phyloP scores from a whole-genome alignment of 495 filamentous ascomycete species.

The Annulohypoxylon stygium region DNA sequence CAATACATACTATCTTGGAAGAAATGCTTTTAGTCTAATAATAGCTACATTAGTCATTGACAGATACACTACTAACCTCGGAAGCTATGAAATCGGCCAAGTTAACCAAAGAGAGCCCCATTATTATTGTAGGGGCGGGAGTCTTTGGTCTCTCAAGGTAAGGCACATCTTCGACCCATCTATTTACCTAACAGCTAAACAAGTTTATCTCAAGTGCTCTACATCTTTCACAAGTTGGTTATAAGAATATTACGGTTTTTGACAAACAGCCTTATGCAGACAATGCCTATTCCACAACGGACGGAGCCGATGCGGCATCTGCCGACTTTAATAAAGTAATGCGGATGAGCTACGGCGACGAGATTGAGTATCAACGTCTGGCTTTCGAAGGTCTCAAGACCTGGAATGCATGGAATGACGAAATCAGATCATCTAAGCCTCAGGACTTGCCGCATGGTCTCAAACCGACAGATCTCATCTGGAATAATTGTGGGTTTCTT shows the following conservation, averaged over 20 bases:
- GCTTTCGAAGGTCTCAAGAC: constrained; percentile 51
- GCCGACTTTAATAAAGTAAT: constrained; percentile 60
- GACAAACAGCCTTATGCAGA: constrained; percentile 57
- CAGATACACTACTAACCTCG: not conserved
- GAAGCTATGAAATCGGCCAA: constrained; percentile 15
- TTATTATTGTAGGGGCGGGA: constrained; percentile 59
- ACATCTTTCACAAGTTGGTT: constrained; percentile 54
- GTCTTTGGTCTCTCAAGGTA: constrained; percentile 54
- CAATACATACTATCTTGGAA: not conserved
- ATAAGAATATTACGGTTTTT: constrained; percentile 55
- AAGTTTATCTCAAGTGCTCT: constrained; percentile 37
- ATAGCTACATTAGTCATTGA: not conserved
- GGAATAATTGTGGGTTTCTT: constrained; percentile 33
- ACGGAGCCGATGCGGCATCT: constrained; percentile 32
- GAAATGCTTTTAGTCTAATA: not conserved
- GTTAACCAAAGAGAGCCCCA: constrained; percentile 44
- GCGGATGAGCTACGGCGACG: constrained; percentile 53
- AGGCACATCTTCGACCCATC: constrained; percentile 4
- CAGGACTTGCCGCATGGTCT: constrained; percentile 20
- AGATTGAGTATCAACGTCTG: constrained; percentile 56
- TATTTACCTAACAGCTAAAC: constrained; percentile 6
- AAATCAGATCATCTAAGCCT: constrained; percentile 39
- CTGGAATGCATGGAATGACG: constrained; percentile 58
- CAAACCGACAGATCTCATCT: constrained; percentile 36
- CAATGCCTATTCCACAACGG: constrained; percentile 45